A percentile compares a stretch with the other conserved stretches of the same genome.
Evolutionary conservation across 306 rosid species (phyloP).

Genomic region (Oemleria cerasiformis): DNA sequence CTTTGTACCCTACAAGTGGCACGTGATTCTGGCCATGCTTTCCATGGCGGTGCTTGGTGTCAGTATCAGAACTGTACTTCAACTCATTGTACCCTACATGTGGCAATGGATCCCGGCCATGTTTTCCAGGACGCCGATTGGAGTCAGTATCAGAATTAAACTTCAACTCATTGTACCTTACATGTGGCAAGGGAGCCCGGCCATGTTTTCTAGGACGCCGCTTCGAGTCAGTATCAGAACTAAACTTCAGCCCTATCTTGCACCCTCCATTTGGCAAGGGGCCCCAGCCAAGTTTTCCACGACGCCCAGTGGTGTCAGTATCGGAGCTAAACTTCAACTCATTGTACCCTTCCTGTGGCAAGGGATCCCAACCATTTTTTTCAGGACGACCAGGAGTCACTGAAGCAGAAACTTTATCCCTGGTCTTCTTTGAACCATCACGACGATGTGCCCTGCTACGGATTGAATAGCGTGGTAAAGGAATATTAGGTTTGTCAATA

Average conservation of each 20-base stretch:
- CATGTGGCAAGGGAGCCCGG: conserved; percentile 36
- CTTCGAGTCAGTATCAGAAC: conserved; percentile 69
- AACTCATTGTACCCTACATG: conserved; percentile 49
- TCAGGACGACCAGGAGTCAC: conserved; percentile 25
- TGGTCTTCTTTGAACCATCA: conserved; percentile 44
- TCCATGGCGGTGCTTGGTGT: conserved; percentile 35
- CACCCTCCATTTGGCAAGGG: conserved; percentile 46
- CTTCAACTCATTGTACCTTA: conserved; percentile 54
- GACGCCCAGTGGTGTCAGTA: conserved; percentile 47
- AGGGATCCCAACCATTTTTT: conserved; percentile 26
- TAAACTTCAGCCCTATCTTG: conserved; percentile 43
- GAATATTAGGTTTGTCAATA: conserved; percentile 49
- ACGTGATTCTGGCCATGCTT: conserved; percentile 29
- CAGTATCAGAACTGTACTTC: conserved; percentile 62
- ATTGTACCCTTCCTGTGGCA: conserved; percentile 44
- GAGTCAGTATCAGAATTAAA: conserved; percentile 68
- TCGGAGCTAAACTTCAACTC: conserved; percentile 61
- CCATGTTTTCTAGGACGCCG: conserved; percentile 19
- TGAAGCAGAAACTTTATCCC: conserved; percentile 42
- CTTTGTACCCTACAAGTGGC: conserved; percentile 44
- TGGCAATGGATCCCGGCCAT: conserved; percentile 30
- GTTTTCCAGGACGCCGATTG: conserved; percentile 18
- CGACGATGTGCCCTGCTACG: conserved; percentile 36
- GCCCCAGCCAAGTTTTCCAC: conserved; percentile 25
- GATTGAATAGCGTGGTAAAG: conserved; percentile 45